Evolutionary conservation across 2,329 filamentous ascomycete genomes (phyloP), one percentile per base, ranked within the genome.

Genomic region (Pezicula neosporulosa): DNA sequence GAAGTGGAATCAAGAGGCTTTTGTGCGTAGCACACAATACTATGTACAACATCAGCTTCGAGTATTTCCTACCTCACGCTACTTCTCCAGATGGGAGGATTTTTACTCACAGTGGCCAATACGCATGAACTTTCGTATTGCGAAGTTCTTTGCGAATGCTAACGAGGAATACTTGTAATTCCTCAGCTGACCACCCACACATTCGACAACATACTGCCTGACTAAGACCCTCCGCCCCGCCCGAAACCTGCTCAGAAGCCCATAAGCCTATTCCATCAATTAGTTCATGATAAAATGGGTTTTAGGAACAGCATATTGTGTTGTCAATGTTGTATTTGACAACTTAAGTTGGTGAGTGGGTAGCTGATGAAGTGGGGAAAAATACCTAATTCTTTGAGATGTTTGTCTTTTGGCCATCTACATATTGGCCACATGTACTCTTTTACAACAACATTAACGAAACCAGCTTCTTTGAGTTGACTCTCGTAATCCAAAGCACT

Each of bases 391-490:
- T 28, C 36, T 13, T 36, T 47, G 30, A 35, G 7, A 21, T 71
- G 70, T 2, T 68, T 65, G 48, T 79, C 72, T 43, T 71, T 72
- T 0, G 77, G 72, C 78, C 78, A 81, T n/a, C 66, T 60, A 52
- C 73, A 76, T 28, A 71, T 69, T 1, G 78, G 77, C 65, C 77
- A 72, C 62, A 74, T 76, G 59, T 69, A 75, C 5, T 74, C 60
- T 2, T 70, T 63, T 60, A 79, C 73, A 0, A 64, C 28, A 21
- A 56, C 35, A 46, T 56, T 27, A 27, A 54, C 21, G 36, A 56
- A 56, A 24, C 54, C 54, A 35, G 52, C 50, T 4, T 8, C 52
- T 38, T 45, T 28, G 15, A 49, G 10, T 16, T 36, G 42, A 16
- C 35, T 27, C 27, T 36, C 33, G 15, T 28, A 45, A 1, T 46